These are phyloP conservation scores for Hymenotorrendiella dingleyae DNA, from an alignment of 2,329 filamentous ascomycete genomes.

Conservation along the genomic window DNA sequence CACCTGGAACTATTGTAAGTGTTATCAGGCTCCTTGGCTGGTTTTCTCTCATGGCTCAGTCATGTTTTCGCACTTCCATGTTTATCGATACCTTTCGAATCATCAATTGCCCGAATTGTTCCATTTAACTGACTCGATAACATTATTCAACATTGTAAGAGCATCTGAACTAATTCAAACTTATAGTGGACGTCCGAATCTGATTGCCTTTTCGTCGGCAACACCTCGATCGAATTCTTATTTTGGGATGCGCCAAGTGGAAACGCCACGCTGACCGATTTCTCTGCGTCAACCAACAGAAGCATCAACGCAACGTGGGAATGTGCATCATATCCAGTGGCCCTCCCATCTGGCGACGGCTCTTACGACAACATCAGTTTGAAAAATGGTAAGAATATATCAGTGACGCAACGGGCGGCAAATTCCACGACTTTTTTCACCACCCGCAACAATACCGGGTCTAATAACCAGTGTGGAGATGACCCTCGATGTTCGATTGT, in stretches of 20 bases:
- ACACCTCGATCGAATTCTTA: constrained; percentile 26
- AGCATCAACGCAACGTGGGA: constrained; percentile 27
- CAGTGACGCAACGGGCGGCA: constrained; percentile 23
- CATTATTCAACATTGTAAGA: no score
- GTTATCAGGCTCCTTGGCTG: no score
- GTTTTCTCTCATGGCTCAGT: no score
- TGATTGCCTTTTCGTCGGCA: no score
- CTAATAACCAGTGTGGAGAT: constrained; percentile 12
- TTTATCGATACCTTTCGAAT: no score
- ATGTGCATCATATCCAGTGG: constrained; percentile 31
- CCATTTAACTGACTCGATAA: no score
- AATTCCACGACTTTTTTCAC: constrained; percentile 36
- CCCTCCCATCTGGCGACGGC: constrained; percentile 31
- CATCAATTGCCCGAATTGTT: no score
- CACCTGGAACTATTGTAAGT: no score
- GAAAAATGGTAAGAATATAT: constrained; percentile 18
- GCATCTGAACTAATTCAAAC: no score
- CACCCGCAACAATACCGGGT: constrained; percentile 11
- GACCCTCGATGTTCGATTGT: constrained; percentile 25
- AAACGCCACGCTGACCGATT: constrained; percentile 5
- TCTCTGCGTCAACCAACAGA: constrained; percentile 31
- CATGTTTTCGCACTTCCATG: no score
- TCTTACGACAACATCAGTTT: constrained; percentile 26
- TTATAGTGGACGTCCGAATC: no score
- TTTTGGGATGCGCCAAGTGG: constrained; percentile 33